A percentile compares a stretch with the other conserved stretches of the same genome.
These are phyloP conservation scores for Aspergillus sclerotioniger DNA, from an alignment of 495 filamentous ascomycete species.

Conservation along the genomic window DNA sequence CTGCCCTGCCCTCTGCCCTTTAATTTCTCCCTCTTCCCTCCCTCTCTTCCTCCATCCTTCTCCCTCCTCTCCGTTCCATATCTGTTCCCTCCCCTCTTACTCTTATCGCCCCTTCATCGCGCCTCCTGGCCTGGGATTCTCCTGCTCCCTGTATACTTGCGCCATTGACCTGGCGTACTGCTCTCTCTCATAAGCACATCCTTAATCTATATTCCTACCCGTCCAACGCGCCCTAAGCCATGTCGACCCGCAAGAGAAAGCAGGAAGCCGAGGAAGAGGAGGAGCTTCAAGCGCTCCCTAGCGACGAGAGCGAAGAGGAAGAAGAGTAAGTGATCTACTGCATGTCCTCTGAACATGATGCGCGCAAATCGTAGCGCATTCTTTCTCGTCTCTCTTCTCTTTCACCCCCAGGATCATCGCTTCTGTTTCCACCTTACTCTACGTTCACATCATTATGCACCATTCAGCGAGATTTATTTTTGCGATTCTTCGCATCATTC, in stretches of 20 bases:
- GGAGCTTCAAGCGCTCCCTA: constrained; percentile 59
- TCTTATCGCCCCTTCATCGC: constrained; percentile 10
- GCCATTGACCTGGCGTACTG: constrained; percentile 14
- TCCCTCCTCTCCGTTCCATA: constrained; percentile 11
- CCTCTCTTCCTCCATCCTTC: constrained; percentile 17
- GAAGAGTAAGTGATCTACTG: constrained; percentile 53
- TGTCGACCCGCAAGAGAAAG: constrained; percentile 68
- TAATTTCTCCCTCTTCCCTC: constrained; percentile 17
- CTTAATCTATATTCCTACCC: neutral
- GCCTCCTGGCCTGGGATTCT: constrained; percentile 1
- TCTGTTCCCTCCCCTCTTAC: constrained; percentile 13
- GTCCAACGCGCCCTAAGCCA: constrained; percentile 22
- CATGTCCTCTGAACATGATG: constrained; percentile 11
- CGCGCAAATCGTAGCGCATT: neutral
- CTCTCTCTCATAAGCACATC: constrained; percentile 3
- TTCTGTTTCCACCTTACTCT: neutral
- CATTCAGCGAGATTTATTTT: neutral
- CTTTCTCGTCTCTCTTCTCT: constrained; percentile 2
- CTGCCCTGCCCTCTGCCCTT: constrained; percentile 15
- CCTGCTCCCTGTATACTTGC: neutral
- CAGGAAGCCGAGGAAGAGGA: constrained; percentile 58
- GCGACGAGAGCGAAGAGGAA: constrained; percentile 61
- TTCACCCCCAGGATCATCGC: neutral
- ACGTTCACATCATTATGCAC: neutral
- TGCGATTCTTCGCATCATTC: neutral